Conservation (phyloP, 2,329 filamentous ascomycete species). For the Helminthosporium solani region DNA sequence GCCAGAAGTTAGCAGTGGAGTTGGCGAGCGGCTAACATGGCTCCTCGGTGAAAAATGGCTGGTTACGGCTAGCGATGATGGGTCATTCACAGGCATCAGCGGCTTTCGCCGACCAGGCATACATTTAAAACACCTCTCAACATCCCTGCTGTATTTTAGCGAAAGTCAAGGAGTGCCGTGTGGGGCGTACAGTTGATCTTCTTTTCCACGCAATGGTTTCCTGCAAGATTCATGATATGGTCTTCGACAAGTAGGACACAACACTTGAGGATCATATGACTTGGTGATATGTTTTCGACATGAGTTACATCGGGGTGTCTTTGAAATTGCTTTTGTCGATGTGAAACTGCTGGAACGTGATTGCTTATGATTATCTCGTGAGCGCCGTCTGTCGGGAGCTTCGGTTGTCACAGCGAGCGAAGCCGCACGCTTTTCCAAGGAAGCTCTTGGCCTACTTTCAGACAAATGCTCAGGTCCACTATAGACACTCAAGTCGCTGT, state of each 20-base stretch:
- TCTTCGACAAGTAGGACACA: slow-evolving; percentile 35
- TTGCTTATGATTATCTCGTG: slow-evolving; percentile 2
- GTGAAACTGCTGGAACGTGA: slow-evolving; percentile 18
- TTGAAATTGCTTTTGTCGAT: slow-evolving; percentile 8
- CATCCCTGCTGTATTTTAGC: slow-evolving; percentile 8
- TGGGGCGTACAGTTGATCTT: not conserved
- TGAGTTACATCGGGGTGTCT: slow-evolving; percentile 26
- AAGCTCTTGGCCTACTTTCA: no score
- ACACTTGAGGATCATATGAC: slow-evolving; percentile 28
- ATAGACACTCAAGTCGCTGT: not conserved
- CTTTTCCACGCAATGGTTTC: slow-evolving; percentile 16
- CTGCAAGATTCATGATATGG: slow-evolving; percentile 42
- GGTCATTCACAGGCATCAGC: not conserved
- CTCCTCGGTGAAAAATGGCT: not conserved
- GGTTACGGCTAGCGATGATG: not conserved
- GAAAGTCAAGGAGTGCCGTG: not conserved
- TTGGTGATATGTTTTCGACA: slow-evolving; percentile 29
- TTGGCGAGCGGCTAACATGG: not conserved
- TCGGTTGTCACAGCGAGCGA: no score
- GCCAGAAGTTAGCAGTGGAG: not conserved
- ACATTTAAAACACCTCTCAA: slow-evolving; percentile 15
- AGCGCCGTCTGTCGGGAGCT: not conserved
- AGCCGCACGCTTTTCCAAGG: not conserved
- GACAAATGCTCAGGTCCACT: not conserved
- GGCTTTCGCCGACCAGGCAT: not conserved